Base-by-base conservation (phyloP, 2,329 filamentous ascomycete genomes). In the Aotearoamyces nothofagi region DNA sequence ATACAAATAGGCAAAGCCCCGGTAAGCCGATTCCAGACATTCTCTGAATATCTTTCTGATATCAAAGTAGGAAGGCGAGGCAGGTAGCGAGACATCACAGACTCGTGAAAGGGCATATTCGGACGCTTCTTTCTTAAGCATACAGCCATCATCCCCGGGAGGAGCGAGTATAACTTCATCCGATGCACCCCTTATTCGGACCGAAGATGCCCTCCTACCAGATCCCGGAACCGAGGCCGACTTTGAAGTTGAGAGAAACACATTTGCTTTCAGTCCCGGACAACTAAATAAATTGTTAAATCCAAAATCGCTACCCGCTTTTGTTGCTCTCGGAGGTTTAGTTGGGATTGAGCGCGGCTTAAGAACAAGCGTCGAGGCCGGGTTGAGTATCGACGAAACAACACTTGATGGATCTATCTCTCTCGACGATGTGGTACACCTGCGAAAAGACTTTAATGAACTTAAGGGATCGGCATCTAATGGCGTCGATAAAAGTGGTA, bases 221-320 rank as follows among this genome's bases (percentile, higher is more conserved):
- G 78, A 86, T 45, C 76, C 72, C 1, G 76, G 75, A 5, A 76
- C 69, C 1, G 78, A 84, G 50, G 63, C 58, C 11, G 73, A 80
- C 37, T 87, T 81, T 42, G 45, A 67, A 24, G 65, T 75, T 10
- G 60, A 71, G 26, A 58, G 76, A 41, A 82, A 79, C 49, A 69
- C 63, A 24, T 83, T 84, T 42, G 78, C 76, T 6, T 83, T 75
- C 43, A 67, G 72, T 0, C 75, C 75, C 8, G 80, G 79, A 14
- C 78, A 80, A 41, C 55, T 82, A 42, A 72, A 69, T 37, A 87
- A 87, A 54, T 56, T 90, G 5, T 60, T 84, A 29, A 86, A 86
- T 38, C 80, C 81, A 1, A 90, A 90, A 54, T 84, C 66, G 41
- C 58, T 80, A 35, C 60, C 68, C 15, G 80, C 79, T 4, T 83